These are phyloP conservation scores for Fusarium pseudoanthophilum DNA, from an alignment of 2,329 filamentous ascomycete species.

Conservation along the genomic window DNA sequence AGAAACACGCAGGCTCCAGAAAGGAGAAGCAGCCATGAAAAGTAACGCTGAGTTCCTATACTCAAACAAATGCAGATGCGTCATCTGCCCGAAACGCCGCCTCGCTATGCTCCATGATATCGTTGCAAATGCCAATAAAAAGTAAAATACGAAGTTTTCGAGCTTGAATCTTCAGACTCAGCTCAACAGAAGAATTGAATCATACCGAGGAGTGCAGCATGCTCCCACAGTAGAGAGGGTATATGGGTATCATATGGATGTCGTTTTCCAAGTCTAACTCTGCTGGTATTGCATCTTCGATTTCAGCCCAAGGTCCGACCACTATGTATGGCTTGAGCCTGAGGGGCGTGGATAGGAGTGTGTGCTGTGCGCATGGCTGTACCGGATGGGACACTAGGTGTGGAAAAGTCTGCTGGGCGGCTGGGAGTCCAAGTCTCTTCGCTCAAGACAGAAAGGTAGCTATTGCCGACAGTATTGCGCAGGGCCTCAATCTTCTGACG, in stretches of 20 bases:
- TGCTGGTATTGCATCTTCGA: constrained; percentile 24
- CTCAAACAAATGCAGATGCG: constrained; percentile 40
- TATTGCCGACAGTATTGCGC: constrained; percentile 84
- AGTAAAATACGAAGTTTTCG: constrained; percentile 33
- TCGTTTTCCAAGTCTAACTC: constrained; percentile 34
- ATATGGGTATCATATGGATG: constrained; percentile 48
- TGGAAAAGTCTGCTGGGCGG: constrained; percentile 37
- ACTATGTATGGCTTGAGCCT: constrained; percentile 63
- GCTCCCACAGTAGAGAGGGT: constrained; percentile 36
- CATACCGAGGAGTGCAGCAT: constrained; percentile 25
- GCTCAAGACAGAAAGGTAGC: constrained; percentile 86
- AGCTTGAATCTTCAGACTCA: constrained; percentile 28
- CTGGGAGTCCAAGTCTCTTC: constrained; percentile 72
- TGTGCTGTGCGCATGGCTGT: constrained; percentile 47
- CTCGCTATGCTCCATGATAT: constrained; percentile 55
- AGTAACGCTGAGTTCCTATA: constrained; percentile 32
- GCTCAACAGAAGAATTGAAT: constrained; percentile 38
- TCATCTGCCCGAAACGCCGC: constrained; percentile 49
- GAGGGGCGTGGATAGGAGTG: constrained; percentile 45
- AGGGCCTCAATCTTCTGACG: constrained; percentile 88
- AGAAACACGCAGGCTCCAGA: constrained; percentile 22
- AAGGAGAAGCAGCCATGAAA: constrained; percentile 29
- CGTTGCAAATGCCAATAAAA: constrained; percentile 39
- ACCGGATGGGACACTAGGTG: constrained; percentile 41
- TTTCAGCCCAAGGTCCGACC: constrained; percentile 61